Percentiles rank a stretch among this genome's conserved stretches.
Conservation (phyloP, 495 filamentous ascomycete species). For the Aspergillus affinis region DNA sequence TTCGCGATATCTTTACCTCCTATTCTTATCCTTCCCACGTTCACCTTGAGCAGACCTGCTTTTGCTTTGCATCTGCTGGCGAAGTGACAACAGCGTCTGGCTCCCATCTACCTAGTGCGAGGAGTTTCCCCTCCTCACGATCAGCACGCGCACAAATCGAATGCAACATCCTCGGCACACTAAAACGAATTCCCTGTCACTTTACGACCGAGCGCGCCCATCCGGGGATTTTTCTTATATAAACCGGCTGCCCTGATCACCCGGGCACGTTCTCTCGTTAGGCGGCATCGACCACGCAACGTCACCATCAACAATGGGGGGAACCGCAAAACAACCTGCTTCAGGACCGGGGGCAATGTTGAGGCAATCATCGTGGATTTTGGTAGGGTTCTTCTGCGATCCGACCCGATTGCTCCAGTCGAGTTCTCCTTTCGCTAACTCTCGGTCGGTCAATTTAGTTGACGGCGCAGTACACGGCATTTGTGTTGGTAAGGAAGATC, state of each 20-base stretch:
- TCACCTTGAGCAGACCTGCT: background rate
- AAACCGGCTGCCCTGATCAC: background rate
- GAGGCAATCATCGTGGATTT: slow-evolving; percentile 76
- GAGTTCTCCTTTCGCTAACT: slow-evolving; percentile 14
- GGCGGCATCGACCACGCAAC: background rate
- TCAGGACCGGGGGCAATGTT: slow-evolving; percentile 63
- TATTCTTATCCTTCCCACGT: background rate
- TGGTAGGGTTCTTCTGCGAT: slow-evolving; percentile 52
- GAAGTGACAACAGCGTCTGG: background rate
- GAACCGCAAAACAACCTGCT: slow-evolving; percentile 34
- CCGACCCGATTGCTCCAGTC: background rate
- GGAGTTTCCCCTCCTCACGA: slow-evolving; percentile 4
- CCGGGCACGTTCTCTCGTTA: background rate
- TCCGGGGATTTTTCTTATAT: background rate
- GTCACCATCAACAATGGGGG: slow-evolving; percentile 32
- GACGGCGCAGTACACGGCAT: slow-evolving; percentile 39
- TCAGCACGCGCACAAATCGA: slow-evolving; percentile 14
- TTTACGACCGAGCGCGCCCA: background rate
- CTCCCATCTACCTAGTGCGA: background rate
- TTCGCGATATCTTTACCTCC: background rate
- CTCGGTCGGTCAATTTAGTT: slow-evolving; percentile 25
- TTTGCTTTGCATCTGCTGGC: background rate
- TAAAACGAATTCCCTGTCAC: slow-evolving; percentile 1
- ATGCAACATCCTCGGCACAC: slow-evolving; percentile 20
- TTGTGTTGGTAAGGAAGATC: slow-evolving; percentile 40